Evolutionary conservation across 345 rosid genomes (phyloP).

Genomic region (Populus ilicifolia): DNA sequence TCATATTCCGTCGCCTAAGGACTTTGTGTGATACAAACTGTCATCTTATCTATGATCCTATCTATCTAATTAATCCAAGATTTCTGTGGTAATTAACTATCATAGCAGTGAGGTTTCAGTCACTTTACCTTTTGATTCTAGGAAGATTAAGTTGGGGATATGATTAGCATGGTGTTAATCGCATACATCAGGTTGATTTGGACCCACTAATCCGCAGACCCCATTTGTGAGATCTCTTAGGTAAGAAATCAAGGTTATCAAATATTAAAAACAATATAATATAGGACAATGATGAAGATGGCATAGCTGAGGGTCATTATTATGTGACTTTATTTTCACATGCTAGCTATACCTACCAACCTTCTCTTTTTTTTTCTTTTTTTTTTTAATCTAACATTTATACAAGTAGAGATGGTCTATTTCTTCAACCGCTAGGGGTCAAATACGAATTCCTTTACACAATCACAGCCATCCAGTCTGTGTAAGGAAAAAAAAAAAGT

Average conservation of each 20-base stretch:
- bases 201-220: slow-evolving; percentile 40
- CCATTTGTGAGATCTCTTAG: slow-evolving; percentile 41
- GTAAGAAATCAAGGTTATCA: slow-evolving; percentile 52
- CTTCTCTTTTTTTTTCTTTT: too few species aligned
- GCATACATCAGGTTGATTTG: slow-evolving; percentile 57
- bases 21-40: slow-evolving; percentile 8
- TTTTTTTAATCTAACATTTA: neutral
- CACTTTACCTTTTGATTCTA: slow-evolving; percentile 45
- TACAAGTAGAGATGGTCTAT: slow-evolving; percentile 32
- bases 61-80: slow-evolving; percentile 19
- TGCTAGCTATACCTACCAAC: slow-evolving; percentile 27
- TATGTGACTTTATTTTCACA: slow-evolving; percentile 18
- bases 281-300: slow-evolving; percentile 44
- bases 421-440: slow-evolving; percentile 53
- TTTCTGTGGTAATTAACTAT: slow-evolving; percentile 54
- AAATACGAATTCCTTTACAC: slow-evolving; percentile 27
- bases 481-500: neutral
- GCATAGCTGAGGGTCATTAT: slow-evolving; percentile 40
- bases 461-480: slow-evolving; percentile 34
- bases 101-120: slow-evolving; percentile 49
- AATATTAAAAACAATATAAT: slow-evolving; percentile 31
- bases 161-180: slow-evolving; percentile 43
- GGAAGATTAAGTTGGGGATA: slow-evolving; percentile 41
- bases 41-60: slow-evolving; percentile 7
- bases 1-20: slow-evolving; percentile 5